These are phyloP conservation scores for Novymonas esmeraldas DNA, from an alignment of 208 protist genomes.

Conservation along the genomic window DNA sequence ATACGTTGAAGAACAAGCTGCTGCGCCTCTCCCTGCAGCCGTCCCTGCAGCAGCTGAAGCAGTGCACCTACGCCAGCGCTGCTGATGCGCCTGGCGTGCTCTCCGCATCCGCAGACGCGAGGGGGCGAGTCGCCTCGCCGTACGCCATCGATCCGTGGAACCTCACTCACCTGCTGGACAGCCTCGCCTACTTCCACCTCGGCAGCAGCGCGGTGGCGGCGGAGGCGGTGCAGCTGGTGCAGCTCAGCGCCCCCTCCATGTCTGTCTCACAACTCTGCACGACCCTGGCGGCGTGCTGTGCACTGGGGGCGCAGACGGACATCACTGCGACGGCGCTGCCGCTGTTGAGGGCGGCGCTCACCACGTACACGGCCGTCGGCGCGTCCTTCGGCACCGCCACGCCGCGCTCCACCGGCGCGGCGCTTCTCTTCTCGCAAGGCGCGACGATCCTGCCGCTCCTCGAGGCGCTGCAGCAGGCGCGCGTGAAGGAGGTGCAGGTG, in stretches of 20 bases:
- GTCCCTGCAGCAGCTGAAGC: conserved; percentile 41
- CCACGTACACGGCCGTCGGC: conserved; percentile 15
- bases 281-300: conserved; percentile 72
- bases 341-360: conserved; percentile 55
- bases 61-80: background rate
- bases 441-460: conserved; percentile 44
- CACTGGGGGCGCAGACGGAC: conserved; percentile 56
- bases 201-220: conserved; percentile 47
- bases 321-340: conserved; percentile 51
- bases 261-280: conserved; percentile 47
- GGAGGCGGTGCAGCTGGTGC: conserved; percentile 64
- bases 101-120: background rate
- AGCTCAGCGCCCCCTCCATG: conserved; percentile 59
- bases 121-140: conserved; percentile 3
- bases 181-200: conserved; percentile 78
- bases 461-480: conserved; percentile 48
- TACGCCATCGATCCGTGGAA: conserved; percentile 45
- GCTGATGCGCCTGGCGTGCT: background rate
- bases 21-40: conserved; percentile 67
- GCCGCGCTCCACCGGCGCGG: background rate
- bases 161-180: conserved; percentile 73
- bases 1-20: conserved; percentile 74
- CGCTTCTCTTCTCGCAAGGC: conserved; percentile 24
- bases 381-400: background rate
- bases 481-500: conserved; percentile 64